Evolutionary conservation across 345 rosid genomes (phyloP).

Genomic region (Murraya paniculata): DNA sequence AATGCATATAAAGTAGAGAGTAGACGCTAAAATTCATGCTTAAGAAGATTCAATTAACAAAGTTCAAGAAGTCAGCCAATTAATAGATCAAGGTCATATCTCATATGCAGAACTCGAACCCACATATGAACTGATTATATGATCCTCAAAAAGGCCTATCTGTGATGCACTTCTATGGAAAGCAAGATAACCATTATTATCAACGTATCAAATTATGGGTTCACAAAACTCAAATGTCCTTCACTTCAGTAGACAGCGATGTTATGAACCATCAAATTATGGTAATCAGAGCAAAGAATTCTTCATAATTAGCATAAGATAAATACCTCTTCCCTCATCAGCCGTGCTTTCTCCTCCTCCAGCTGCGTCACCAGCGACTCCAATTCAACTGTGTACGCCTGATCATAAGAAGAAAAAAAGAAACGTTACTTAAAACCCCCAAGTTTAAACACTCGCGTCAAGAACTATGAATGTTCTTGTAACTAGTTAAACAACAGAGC

Average conservation of each 20-base stretch:
- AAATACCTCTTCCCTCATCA: constrained; percentile 54
- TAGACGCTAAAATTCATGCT: not conserved
- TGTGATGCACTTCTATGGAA: not conserved
- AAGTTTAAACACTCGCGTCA: not conserved
- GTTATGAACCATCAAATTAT: not conserved
- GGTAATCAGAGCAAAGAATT: not conserved
- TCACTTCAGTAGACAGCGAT: not conserved
- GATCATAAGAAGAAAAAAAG: not conserved
- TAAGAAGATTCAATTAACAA: not conserved
- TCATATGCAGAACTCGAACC: not conserved
- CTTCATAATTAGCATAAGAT: not conserved
- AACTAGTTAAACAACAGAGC: not conserved
- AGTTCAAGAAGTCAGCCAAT: not conserved
- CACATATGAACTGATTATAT: not conserved
- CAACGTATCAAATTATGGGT: no score
- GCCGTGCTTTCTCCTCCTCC: constrained; percentile 54
- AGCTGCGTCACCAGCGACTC: constrained; percentile 51
- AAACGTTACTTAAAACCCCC: not conserved
- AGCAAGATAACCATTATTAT: not conserved
- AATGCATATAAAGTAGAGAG: not conserved
- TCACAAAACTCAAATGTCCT: not conserved
- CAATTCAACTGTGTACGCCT: constrained; percentile 62
- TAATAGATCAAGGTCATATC: not conserved
- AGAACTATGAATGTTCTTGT: not conserved
- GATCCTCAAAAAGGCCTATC: not conserved